These are phyloP conservation scores for Hortaea werneckii DNA, from an alignment of 2,329 filamentous ascomycete genomes.

Conservation along the genomic window DNA sequence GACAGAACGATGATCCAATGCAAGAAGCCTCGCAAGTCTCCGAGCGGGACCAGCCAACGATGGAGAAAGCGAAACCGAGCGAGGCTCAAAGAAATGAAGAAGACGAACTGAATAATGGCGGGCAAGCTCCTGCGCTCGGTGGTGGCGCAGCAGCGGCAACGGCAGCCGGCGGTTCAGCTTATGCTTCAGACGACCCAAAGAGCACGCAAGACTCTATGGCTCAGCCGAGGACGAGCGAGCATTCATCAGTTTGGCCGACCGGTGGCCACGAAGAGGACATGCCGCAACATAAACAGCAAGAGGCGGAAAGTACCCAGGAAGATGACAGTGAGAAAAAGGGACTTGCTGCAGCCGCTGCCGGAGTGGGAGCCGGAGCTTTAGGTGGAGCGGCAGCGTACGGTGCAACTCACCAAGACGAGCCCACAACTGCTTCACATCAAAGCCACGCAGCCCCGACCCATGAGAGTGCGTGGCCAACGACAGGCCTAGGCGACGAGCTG, in stretches of 20 bases:
- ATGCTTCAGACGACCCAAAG: neutral
- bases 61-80: too few species aligned
- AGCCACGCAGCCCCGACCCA: neutral
- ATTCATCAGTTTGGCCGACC: neutral
- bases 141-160: too few species aligned
- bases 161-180: too few species aligned
- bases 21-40: too few species aligned
- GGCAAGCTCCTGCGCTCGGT: too few species aligned
- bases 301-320: conserved; percentile 1
- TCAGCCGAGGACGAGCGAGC: neutral
- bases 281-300: neutral
- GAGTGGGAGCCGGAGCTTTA: conserved; percentile 23
- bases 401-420: neutral
- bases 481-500: too few species aligned
- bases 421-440: neutral
- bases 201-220: neutral
- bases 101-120: too few species aligned
- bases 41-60: too few species aligned
- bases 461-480: too few species aligned
- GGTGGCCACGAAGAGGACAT: neutral
- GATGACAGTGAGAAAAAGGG: conserved; percentile 18
- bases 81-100: too few species aligned
- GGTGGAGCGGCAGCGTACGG: conserved; percentile 14
- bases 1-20: too few species aligned
- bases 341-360: conserved; percentile 22